Percentiles rank a stretch among this genome's conserved stretches.
Evolutionary conservation across 2,329 filamentous ascomycete species (phyloP).

Genomic region (Lachnellula occidentalis): DNA sequence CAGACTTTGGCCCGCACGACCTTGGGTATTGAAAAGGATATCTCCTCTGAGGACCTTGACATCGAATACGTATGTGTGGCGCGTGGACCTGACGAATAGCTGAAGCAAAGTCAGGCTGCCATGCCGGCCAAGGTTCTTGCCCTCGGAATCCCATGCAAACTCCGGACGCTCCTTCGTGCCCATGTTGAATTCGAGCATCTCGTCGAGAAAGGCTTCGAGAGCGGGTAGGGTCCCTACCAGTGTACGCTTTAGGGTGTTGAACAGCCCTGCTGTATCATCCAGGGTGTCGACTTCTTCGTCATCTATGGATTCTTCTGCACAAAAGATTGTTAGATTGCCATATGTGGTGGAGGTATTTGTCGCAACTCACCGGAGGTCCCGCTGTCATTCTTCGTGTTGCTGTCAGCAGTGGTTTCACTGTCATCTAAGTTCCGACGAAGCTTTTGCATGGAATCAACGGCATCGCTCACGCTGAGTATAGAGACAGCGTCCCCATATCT

Average conservation of each 20-base stretch:
- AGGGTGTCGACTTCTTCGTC: not conserved
- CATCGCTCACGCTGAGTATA: not conserved
- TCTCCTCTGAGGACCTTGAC: not conserved
- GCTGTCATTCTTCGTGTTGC: not conserved
- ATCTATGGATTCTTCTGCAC: not conserved
- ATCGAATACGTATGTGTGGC: not conserved
- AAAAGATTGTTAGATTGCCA: not conserved
- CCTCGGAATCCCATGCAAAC: not conserved
- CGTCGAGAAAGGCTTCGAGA: not conserved
- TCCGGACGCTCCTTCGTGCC: not conserved
- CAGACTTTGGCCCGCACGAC: not conserved
- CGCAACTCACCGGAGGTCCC: not conserved
- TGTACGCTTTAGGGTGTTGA: not conserved
- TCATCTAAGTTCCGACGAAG: not conserved
- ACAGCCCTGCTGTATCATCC: not conserved
- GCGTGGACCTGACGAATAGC: not conserved
- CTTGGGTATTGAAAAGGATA: not conserved
- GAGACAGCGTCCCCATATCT: not conserved
- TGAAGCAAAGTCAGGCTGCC: not conserved
- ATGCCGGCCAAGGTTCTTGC: not conserved
- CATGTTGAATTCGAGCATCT: not conserved
- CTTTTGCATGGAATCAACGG: not conserved
- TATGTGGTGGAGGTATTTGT: not conserved
- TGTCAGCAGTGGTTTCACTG: not conserved
- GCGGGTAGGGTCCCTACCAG: not conserved